Base-by-base conservation (phyloP, 2,329 filamentous ascomycete genomes). In the Penicillium oxalicum region DNA sequence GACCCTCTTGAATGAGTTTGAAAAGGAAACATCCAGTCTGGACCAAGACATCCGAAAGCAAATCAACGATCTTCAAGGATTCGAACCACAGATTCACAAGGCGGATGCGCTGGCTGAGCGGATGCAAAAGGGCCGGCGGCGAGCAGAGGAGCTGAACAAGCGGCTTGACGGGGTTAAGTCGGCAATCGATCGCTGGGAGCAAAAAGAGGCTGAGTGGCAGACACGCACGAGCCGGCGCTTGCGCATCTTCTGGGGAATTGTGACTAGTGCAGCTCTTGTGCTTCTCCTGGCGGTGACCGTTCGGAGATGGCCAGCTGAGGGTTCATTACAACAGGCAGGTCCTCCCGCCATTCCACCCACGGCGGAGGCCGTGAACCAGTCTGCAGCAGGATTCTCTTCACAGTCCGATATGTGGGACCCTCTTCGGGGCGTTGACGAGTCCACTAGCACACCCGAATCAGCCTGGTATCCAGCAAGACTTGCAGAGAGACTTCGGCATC, bases 141-240 rank as follows among this genome's bases (percentile, higher is more conserved):
- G 61, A 40, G 70, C 71, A 3, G 61, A 65, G 42, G 56, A 58
- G 9, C 60, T 75, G 40, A 66, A 66, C 11, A 50, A 62, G 34
- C 64, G 72, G 34, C 60, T 76, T 11, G 67, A 71, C 28, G 57
- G 52, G 2, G 71, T 72, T 29, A 60, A 68, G 36, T 49, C 55
- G 12, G 64, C 67, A 51, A 71, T 75, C 38, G 64, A 71, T 47
- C 60, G 57, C 33, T 74, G 71, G 70, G 72, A 74, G 48, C 60
- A 60, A 42, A 61, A 64, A 47, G 73, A 76, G 48, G 57, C 56
- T 9, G 69, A 74, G 45, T 73, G 67, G 65, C 70, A 72, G 59
- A 63, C 58, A 29, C 63, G 65, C 24, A 60, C 70, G 5, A 67
- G 61, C 37, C 63, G 68, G 44, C 58, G 70, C 38, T 54, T 73